Evolutionary conservation across 345 rosid genomes (phyloP).

Genomic region (Syzygium oleosum): DNA sequence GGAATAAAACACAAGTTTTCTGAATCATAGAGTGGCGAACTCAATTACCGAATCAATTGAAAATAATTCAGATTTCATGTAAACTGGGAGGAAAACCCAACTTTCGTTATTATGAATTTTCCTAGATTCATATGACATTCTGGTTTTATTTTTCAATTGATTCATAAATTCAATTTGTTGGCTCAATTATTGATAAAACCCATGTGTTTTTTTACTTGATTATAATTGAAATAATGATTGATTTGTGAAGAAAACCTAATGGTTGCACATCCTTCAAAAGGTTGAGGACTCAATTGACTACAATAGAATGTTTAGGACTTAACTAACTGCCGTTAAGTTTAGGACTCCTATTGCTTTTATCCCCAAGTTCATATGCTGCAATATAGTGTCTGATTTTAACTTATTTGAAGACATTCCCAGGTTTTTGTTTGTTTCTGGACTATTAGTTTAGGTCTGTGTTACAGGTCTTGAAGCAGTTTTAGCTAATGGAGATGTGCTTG

Average conservation of each 20-base stretch:
- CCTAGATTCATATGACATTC: background rate
- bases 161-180: background rate
- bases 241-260: background rate
- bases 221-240: background rate
- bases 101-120: background rate
- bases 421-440: background rate
- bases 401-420: background rate
- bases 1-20: background rate
- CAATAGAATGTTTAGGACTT: background rate
- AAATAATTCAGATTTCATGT: background rate
- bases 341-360: background rate
- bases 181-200: background rate
- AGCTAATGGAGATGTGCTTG: conserved; percentile 83
- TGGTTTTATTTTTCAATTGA: background rate
- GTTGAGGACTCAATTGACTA: background rate
- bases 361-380: background rate
- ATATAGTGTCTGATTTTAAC: background rate
- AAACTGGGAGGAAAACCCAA: background rate
- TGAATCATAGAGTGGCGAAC: background rate
- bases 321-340: background rate
- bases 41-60: background rate
- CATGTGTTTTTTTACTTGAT: background rate
- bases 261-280: background rate
- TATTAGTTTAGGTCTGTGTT: background rate
- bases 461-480: conserved; percentile 89